Evolutionary conservation across 2,329 filamentous ascomycete species (phyloP).

Genomic region (Colletotrichum eremochloae): DNA sequence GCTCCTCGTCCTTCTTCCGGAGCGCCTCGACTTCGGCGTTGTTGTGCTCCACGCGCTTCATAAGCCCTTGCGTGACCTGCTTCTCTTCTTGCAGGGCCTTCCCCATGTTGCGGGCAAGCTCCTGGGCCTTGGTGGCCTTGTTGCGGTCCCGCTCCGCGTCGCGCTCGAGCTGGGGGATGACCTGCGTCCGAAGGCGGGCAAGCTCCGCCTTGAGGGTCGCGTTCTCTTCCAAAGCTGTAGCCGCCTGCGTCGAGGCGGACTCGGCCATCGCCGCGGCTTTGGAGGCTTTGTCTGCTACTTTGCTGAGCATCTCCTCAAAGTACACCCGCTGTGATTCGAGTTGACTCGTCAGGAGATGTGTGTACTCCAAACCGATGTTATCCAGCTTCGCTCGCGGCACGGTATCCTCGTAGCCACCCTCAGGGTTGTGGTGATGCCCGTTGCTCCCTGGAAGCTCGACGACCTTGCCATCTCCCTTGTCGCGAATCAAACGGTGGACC

Average conservation of each 20-base stretch:
- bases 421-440: conserved; percentile 42
- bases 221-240: conserved; percentile 61
- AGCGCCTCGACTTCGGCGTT: conserved; percentile 72
- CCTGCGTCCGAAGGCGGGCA: conserved; percentile 64
- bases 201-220: conserved; percentile 58
- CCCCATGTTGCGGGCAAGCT: conserved; percentile 80
- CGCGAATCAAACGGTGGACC: conserved; percentile 94
- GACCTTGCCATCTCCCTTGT: conserved; percentile 91
- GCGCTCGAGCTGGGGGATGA: conserved; percentile 77
- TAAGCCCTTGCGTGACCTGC: conserved; percentile 81
- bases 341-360: conserved; percentile 91
- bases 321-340: conserved; percentile 93
- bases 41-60: conserved; percentile 84
- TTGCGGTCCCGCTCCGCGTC: conserved; percentile 77
- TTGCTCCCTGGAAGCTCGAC: conserved; percentile 83
- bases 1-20: conserved; percentile 66
- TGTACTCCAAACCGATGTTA: conserved; percentile 92
- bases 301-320: conserved; percentile 92
- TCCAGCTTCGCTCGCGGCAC: conserved; percentile 78
- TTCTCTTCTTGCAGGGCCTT: conserved; percentile 90
- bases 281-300: conserved; percentile 89
- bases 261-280: conserved; percentile 78
- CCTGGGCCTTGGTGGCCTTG: conserved; percentile 78
- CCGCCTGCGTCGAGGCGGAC: conserved; percentile 66
- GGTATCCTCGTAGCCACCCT: conserved; percentile 69